A percentile compares a stretch with the other conserved stretches of the same genome.
Conservation (phyloP, 768 basidiomycete species). For the Trametes punicea region DNA sequence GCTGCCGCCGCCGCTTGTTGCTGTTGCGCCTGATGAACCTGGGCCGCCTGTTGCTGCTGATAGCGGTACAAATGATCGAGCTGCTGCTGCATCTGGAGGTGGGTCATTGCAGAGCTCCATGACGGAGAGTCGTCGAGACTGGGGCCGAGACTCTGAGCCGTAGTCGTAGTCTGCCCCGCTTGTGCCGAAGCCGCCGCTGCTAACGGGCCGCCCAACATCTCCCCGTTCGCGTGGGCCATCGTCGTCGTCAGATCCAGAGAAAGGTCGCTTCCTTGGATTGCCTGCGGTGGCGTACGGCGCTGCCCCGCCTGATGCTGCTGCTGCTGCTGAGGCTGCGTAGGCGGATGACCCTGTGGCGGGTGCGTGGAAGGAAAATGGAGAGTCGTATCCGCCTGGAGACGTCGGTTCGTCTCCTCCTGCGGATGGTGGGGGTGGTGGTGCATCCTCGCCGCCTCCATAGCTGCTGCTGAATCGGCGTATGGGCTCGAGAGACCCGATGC, state of each 20-base stretch:
- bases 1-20: constrained; percentile 20
- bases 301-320: constrained; percentile 7
- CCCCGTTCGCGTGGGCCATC: constrained; percentile 23
- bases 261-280: constrained; percentile 63
- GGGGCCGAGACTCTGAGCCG: constrained; percentile 71
- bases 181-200: constrained; percentile 18
- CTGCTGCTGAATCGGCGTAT: constrained; percentile 29
- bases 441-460: constrained; percentile 20
- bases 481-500: constrained; percentile 17
- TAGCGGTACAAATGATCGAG: constrained; percentile 47
- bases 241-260: constrained; percentile 53
- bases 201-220: constrained; percentile 33
- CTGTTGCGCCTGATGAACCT: constrained; percentile 32
- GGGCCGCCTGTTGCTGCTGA: constrained; percentile 33
- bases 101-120: constrained; percentile 87
- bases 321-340: constrained; percentile 23
- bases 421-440: neutral
- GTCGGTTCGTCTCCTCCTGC: constrained; percentile 31
- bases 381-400: constrained; percentile 41
- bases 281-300: constrained; percentile 22
- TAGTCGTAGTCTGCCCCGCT: constrained; percentile 53
- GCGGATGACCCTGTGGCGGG: constrained; percentile 43
- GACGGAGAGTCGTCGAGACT: constrained; percentile 77
- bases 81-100: constrained; percentile 40
- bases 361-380: constrained; percentile 79